A percentile compares a stretch with the other conserved stretches of the same genome.
Evolutionary conservation across 805 yeast genomes (phyloP).

Genomic region (Kuraishia cidri): DNA sequence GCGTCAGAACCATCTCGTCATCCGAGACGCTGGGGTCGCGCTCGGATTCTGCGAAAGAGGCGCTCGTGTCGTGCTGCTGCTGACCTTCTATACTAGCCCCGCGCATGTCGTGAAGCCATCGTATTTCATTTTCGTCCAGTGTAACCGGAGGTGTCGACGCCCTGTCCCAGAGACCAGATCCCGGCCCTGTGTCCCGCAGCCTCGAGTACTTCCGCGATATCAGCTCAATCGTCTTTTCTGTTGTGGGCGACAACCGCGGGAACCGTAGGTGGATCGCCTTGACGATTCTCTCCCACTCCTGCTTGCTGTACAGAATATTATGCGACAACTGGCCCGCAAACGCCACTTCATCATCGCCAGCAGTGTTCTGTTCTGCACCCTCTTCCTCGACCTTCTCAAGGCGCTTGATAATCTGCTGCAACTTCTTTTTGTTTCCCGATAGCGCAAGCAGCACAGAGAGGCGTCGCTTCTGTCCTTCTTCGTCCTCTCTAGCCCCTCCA

Average conservation of each 20-base stretch:
- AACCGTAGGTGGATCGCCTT: not conserved
- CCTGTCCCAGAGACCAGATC: constrained; percentile 1
- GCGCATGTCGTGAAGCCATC: too few relatives aligned
- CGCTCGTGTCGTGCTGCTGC: too few relatives aligned
- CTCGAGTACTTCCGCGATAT: not conserved
- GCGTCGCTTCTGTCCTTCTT: not conserved
- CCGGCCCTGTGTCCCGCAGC: not conserved
- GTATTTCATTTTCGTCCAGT: not conserved
- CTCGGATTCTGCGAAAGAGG: too few relatives aligned
- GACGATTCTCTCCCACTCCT: constrained; percentile 2
- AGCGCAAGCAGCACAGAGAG: constrained; percentile 1
- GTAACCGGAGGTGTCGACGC: constrained; percentile 3
- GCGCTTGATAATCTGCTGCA: constrained; percentile 1
- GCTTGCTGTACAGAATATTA: not conserved
- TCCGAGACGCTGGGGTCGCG: too few relatives aligned
- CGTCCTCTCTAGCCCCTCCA: too few relatives aligned
- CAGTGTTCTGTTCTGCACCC: not conserved
- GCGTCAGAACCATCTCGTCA: not conserved
- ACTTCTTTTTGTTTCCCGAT: constrained; percentile 2
- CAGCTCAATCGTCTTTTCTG: constrained; percentile 1
- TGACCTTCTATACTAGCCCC: too few relatives aligned
- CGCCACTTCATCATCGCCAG: not conserved
- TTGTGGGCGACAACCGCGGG: constrained; percentile 1
- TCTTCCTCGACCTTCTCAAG: constrained; percentile 2
- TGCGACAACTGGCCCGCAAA: too few relatives aligned